phyloP scores from a whole-genome alignment of 495 filamentous ascomycete genomes.

The Penicillium ucsense region DNA sequence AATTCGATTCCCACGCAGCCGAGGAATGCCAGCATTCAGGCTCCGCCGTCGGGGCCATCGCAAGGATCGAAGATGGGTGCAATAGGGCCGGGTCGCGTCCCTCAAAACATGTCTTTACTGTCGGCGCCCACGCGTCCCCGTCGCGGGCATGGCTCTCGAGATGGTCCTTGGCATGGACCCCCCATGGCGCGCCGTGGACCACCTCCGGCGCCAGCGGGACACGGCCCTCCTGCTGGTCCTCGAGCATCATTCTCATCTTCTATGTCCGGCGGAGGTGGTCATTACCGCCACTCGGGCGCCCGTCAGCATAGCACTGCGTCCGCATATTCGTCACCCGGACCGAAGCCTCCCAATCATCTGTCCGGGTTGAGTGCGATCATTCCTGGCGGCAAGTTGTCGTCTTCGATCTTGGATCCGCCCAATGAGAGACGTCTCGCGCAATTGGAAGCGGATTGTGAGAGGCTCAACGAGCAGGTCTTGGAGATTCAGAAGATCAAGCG shows the following conservation, averaged over 20 bases:
- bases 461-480: conserved; percentile 43
- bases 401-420: conserved; percentile 26
- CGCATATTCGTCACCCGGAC: conserved; percentile 40
- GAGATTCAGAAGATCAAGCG: conserved; percentile 46
- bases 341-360: conserved; percentile 43
- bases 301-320: conserved; percentile 41
- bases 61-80: conserved; percentile 34
- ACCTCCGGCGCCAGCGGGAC: conserved; percentile 15
- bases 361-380: conserved; percentile 40
- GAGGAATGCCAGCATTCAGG: conserved; percentile 26
- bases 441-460: conserved; percentile 46
- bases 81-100: conserved; percentile 38
- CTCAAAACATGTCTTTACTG: conserved; percentile 38
- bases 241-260: conserved; percentile 27
- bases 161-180: conserved; percentile 25
- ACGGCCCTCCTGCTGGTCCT: conserved; percentile 33
- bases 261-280: conserved; percentile 15
- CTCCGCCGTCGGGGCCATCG: conserved; percentile 39
- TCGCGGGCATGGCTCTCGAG: conserved; percentile 33
- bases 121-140: conserved; percentile 54
- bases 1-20: conserved; percentile 25
- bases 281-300: conserved; percentile 29
- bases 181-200: conserved; percentile 31
- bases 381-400: conserved; percentile 39
- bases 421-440: conserved; percentile 40